A percentile compares a stretch with the other conserved stretches of the same genome.
Conservation (phyloP, 1,139 yeast species). For the Yamadazyma aaseri region DNA sequence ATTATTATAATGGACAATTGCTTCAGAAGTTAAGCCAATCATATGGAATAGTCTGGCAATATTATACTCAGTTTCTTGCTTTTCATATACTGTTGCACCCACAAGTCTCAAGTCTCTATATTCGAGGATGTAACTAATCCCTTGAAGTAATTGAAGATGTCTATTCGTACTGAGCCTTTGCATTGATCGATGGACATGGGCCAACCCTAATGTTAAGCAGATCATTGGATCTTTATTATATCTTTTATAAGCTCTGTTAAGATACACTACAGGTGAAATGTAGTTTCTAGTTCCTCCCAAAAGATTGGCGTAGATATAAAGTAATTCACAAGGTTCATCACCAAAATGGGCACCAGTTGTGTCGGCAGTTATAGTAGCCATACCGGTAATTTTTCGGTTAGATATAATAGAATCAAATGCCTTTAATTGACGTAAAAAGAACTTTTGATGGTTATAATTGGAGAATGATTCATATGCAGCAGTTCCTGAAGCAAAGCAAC, state of each 20-base stretch:
- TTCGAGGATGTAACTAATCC: slow-evolving; percentile 72
- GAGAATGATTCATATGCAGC: slow-evolving; percentile 60
- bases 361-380: slow-evolving; percentile 63
- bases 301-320: slow-evolving; percentile 76
- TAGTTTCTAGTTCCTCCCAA: slow-evolving; percentile 83
- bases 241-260: slow-evolving; percentile 59
- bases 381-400: slow-evolving; percentile 61
- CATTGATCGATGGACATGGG: slow-evolving; percentile 89
- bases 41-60: slow-evolving; percentile 83
- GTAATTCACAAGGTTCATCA: slow-evolving; percentile 65
- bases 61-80: slow-evolving; percentile 81
- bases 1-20: slow-evolving; percentile 67
- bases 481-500: slow-evolving; percentile 64
- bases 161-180: slow-evolving; percentile 85
- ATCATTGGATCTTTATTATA: slow-evolving; percentile 77
- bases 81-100: slow-evolving; percentile 48
- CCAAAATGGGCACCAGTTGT: slow-evolving; percentile 39
- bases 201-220: slow-evolving; percentile 69
- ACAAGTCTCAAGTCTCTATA: slow-evolving; percentile 52
- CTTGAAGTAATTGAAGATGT: slow-evolving; percentile 85
- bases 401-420: slow-evolving; percentile 73
- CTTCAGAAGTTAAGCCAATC: slow-evolving; percentile 71
- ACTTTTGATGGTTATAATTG: slow-evolving; percentile 84
- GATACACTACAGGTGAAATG: slow-evolving; percentile 71
- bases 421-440: slow-evolving; percentile 81